Evolutionary conservation across 2,329 filamentous ascomycete species (phyloP).

Genomic region (Aspergillus vadensis): DNA sequence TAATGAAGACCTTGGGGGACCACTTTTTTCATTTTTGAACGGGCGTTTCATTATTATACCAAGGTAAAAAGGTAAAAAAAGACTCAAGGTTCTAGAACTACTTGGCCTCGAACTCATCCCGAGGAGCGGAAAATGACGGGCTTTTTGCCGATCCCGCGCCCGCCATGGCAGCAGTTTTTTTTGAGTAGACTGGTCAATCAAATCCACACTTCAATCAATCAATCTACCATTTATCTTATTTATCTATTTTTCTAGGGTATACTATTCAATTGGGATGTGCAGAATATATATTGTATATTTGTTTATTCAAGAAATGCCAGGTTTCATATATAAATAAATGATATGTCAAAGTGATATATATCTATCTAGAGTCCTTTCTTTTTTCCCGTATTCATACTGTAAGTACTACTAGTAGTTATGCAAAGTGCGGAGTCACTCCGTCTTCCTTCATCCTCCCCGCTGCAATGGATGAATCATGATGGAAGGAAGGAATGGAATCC

Average conservation of each 20-base stretch:
- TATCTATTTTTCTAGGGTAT: too few relatives aligned
- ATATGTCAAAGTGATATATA: constrained; percentile 5
- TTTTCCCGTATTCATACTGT: too few relatives aligned
- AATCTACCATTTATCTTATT: too few relatives aligned
- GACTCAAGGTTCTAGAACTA: background rate
- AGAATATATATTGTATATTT: background rate
- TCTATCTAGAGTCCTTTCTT: background rate
- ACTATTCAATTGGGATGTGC: background rate
- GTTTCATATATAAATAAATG: constrained; percentile 5
- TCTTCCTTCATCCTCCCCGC: background rate
- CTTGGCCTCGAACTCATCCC: background rate
- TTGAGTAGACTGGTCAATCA: constrained; percentile 4
- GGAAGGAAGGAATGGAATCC: background rate
- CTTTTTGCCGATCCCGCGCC: constrained; percentile 1
- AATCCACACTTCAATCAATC: too few relatives aligned
- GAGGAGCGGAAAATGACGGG: background rate
- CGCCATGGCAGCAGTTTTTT: background rate
- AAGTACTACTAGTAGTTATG: too few relatives aligned
- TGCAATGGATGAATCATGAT: background rate
- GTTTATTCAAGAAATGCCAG: background rate
- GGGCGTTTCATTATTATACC: too few relatives aligned
- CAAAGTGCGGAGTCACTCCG: background rate
- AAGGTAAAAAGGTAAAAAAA: too few relatives aligned
- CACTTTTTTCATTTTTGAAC: too few relatives aligned
- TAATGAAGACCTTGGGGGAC: too few relatives aligned